Evolutionary conservation across 2,329 filamentous ascomycete species (phyloP).

Genomic region (Verticillium longisporum): DNA sequence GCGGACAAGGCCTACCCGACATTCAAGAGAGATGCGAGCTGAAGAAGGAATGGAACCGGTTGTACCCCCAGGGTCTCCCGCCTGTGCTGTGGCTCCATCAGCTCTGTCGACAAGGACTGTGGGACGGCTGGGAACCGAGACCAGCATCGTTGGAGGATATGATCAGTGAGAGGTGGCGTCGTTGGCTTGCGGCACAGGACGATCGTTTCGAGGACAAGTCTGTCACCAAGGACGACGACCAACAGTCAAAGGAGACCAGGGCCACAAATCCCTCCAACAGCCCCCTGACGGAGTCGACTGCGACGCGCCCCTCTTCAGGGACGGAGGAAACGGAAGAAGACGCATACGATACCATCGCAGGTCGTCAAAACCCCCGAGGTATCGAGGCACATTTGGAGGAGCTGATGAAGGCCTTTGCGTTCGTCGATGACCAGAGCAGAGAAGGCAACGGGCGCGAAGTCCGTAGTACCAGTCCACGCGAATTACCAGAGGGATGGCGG

Average conservation of each 20-base stretch:
- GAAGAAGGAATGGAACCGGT: slow-evolving; percentile 26
- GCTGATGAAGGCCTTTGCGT: neutral
- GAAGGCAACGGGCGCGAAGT: neutral
- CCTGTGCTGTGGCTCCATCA: slow-evolving; percentile 31
- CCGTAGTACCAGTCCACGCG: neutral
- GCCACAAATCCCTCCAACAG: neutral
- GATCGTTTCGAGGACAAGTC: slow-evolving; percentile 4
- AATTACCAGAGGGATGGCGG: slow-evolving; percentile 7
- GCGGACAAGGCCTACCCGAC: slow-evolving; percentile 32
- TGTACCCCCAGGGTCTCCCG: slow-evolving; percentile 33
- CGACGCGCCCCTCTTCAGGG: neutral
- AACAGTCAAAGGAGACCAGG: neutral
- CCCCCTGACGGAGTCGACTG: neutral
- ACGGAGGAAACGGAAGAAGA: neutral
- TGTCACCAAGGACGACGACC: neutral
- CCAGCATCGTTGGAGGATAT: slow-evolving; percentile 7
- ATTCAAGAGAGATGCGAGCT: slow-evolving; percentile 27
- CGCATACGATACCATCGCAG: neutral
- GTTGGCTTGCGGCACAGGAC: slow-evolving; percentile 9
- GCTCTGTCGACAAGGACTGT: slow-evolving; percentile 11
- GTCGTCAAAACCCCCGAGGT: neutral
- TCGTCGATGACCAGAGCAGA: neutral
- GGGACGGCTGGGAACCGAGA: slow-evolving; percentile 11
- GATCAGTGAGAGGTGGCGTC: slow-evolving; percentile 10
- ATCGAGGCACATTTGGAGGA: neutral